phyloP scores from a whole-genome alignment of 2,329 filamentous ascomycete genomes.

The Calonectria crousiana region DNA sequence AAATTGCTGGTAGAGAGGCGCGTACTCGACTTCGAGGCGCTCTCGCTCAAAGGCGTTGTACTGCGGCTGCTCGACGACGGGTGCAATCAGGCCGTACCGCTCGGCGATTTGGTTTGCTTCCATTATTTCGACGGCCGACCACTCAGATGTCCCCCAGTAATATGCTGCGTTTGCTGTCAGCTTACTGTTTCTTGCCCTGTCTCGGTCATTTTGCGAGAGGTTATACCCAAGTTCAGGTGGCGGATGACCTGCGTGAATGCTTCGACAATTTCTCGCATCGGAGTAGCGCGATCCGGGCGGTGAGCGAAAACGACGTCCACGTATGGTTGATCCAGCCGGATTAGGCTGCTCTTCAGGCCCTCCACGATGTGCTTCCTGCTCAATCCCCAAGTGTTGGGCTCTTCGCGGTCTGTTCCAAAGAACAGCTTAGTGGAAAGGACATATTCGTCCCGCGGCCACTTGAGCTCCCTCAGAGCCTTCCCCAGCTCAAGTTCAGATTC shows the following conservation, averaged over 20 bases:
- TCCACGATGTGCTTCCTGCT: constrained; percentile 76
- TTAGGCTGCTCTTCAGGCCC: constrained; percentile 44
- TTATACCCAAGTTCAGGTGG: constrained; percentile 37
- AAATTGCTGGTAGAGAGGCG: constrained; percentile 68
- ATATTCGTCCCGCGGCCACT: constrained; percentile 70
- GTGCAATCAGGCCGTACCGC: constrained; percentile 71
- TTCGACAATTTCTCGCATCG: constrained; percentile 44
- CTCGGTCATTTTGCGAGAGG: not conserved
- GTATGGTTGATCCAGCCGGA: constrained; percentile 42
- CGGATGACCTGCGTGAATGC: constrained; percentile 44
- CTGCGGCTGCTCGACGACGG: constrained; percentile 74
- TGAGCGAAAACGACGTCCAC: constrained; percentile 45
- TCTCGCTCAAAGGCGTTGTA: constrained; percentile 74
- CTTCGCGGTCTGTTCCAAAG: constrained; percentile 46
- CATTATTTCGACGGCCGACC: constrained; percentile 75
- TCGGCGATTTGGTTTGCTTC: constrained; percentile 68
- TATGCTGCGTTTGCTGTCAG: constrained; percentile 29
- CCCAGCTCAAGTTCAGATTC: constrained; percentile 74
- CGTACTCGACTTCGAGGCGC: constrained; percentile 73
- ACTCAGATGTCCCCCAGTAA: constrained; percentile 72
- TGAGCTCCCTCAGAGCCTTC: constrained; percentile 67
- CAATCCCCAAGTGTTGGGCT: constrained; percentile 71
- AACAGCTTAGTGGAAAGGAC: constrained; percentile 62
- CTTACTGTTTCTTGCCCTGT: not conserved
- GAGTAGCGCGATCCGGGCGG: constrained; percentile 41